Base-by-base conservation (phyloP, 2,329 filamentous ascomycete species). In the Colletotrichum coccodes region DNA sequence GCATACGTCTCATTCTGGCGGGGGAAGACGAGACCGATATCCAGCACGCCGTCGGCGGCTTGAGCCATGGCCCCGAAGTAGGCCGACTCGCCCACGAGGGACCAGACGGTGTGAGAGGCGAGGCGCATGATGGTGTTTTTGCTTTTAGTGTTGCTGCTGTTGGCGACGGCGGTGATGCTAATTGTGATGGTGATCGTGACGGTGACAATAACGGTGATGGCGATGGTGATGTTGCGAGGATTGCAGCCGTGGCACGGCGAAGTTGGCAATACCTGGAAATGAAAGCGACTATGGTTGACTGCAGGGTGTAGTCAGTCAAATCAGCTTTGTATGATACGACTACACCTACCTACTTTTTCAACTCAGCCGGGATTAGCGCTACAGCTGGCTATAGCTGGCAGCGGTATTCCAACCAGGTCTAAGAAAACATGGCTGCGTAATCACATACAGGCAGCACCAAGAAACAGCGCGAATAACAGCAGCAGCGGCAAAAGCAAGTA, bases 11-110 rank as follows among this genome's bases (percentile, higher is more conserved):
- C 73, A 71, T 78, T 77, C 64, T 28, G 21, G 47, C 75, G 77
- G 1, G 76, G 76, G 67, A 78, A 79, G 46, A 77, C 66, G 9
- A 78, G 34, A 64, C 73, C 75, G 53, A 77, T 53, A 49, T 78
- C 75, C n/a, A 76, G 63, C 30, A 65, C 53, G 54, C 58, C 59
- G 18, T 36, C 32, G 23, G 54, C 30, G 34, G 7, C 26, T 4
- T 26, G n/a, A 46, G 46, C 40, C 26, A 70, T 46, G 47, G 60
- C 26, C 32, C 67, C 52, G 14, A 70, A 52, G 57, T 40, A 63
- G 68, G n/a, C 64, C 44, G 60, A 61, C n/a, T 46, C 61, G 40
- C 44, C 56, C 52, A 65, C 44, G 46, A 63, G 47, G 63, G 64
- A 40, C 68, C 67, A 68, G 28, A 28, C 34, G 16, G 52, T 18